Evolutionary conservation across 345 rosid genomes (phyloP).

Genomic region (Euphorbia pulcherrima): DNA sequence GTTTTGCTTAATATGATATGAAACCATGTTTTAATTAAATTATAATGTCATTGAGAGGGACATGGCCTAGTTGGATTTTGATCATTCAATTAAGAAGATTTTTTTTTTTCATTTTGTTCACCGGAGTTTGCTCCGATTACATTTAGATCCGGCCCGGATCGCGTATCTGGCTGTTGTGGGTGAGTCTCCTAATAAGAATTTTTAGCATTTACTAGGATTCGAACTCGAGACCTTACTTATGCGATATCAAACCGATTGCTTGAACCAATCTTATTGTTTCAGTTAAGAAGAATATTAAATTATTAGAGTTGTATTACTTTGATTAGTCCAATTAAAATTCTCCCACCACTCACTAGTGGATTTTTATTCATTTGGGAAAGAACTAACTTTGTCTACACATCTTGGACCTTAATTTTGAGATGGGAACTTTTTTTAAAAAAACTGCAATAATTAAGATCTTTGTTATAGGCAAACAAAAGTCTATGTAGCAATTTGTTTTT

Average conservation of each 20-base stretch:
- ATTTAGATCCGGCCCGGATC: too few relatives aligned
- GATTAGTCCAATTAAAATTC: conserved; percentile 32
- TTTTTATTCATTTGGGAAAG: neutral
- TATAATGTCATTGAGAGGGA: conserved; percentile 21
- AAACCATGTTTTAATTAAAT: conserved; percentile 20
- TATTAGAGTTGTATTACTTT: conserved; percentile 22
- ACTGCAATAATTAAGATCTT: conserved; percentile 13
- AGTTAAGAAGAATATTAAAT: too few relatives aligned
- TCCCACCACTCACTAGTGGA: conserved; percentile 22
- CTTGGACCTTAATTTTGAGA: conserved; percentile 1
- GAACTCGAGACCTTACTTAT: too few relatives aligned
- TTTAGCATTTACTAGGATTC: too few relatives aligned
- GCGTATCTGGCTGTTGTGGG: too few relatives aligned
- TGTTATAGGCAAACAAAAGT: conserved; percentile 7
- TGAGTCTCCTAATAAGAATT: too few relatives aligned
- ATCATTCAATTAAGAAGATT: conserved; percentile 15
- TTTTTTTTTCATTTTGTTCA: too few relatives aligned
- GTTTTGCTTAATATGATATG: conserved; percentile 6
- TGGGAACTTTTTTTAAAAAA: too few relatives aligned
- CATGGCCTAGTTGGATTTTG: conserved; percentile 26
- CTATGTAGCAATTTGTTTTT: conserved; percentile 13
- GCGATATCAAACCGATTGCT: too few relatives aligned
- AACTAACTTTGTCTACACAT: neutral
- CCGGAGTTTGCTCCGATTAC: too few relatives aligned
- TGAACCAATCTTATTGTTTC: too few relatives aligned